A percentile compares a stretch with the other conserved stretches of the same genome.
Evolutionary conservation across 225 moss, liverwort and hornwort species (phyloP).

Genomic region (Physcomitrellopsis africana): DNA sequence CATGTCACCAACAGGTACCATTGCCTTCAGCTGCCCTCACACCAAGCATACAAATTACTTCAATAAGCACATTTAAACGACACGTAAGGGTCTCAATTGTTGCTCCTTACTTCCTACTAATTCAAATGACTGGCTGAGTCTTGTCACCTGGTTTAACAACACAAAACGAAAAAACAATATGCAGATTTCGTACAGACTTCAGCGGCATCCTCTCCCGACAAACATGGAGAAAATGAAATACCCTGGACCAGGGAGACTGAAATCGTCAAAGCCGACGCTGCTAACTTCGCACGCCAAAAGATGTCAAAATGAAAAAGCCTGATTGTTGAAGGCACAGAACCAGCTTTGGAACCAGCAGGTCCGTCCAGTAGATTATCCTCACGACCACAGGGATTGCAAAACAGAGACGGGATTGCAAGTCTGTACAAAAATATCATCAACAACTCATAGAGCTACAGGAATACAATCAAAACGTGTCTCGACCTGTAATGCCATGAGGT

Average conservation of each 20-base stretch:
- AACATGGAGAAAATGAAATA: not conserved
- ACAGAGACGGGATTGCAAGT: conserved; percentile 21
- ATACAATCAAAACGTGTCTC: conserved; percentile 2
- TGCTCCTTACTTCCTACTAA: too few relatives aligned
- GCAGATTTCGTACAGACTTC: conserved; percentile 3
- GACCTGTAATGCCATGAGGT: not conserved
- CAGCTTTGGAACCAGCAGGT: conserved; percentile 22
- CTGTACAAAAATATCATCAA: conserved; percentile 18
- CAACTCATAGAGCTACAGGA: conserved; percentile 15
- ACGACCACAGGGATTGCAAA: conserved; percentile 20
- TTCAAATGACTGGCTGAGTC: not conserved
- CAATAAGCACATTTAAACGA: not conserved
- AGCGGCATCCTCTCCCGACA: conserved; percentile 5
- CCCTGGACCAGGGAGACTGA: conserved; percentile 18
- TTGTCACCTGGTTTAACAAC: not conserved
- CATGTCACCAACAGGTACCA: conserved; percentile 51
- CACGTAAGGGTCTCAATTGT: too few relatives aligned
- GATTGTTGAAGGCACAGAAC: conserved; percentile 18
- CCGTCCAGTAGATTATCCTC: not conserved
- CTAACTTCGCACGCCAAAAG: not conserved
- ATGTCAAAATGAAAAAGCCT: conserved; percentile 19
- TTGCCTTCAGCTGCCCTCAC: conserved; percentile 41
- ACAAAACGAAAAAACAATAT: conserved; percentile 7
- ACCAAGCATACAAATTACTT: conserved; percentile 19
- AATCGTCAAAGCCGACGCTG: conserved; percentile 17